Evolutionary conservation across 345 rosid species (phyloP).

Genomic region (Moringa oleifera): DNA sequence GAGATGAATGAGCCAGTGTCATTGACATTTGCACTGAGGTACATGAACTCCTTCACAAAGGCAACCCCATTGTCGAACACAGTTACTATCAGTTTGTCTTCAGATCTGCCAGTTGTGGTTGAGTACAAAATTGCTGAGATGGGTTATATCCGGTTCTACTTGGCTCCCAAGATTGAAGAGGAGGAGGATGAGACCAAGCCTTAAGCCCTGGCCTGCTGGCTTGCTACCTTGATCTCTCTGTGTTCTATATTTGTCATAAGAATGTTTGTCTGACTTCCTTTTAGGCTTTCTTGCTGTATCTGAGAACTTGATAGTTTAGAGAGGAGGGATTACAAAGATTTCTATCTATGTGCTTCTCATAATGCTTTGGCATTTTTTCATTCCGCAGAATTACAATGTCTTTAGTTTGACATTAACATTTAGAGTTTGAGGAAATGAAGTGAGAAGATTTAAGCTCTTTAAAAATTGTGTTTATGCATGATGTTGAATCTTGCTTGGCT

Average conservation of each 20-base stretch:
- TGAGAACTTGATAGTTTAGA: conserved; percentile 5
- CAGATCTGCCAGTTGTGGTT: conserved; percentile 93
- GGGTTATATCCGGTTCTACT: conserved; percentile 89
- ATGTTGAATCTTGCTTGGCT: too few species aligned
- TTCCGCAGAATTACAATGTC: too few species aligned
- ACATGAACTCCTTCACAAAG: conserved; percentile 96
- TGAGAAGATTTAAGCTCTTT: too few species aligned
- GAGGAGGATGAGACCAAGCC: conserved; percentile 85
- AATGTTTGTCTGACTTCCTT: neutral
- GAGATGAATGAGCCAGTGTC: conserved; percentile 98
- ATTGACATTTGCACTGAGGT: conserved; percentile 86
- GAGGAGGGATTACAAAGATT: neutral
- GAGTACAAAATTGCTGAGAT: conserved; percentile 99
- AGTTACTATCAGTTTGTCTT: conserved; percentile 86
- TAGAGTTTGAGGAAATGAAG: too few species aligned
- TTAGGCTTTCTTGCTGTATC: neutral
- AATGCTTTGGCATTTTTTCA: neutral
- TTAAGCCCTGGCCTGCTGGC: neutral
- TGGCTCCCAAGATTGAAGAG: conserved; percentile 99
- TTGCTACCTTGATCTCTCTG: conserved; percentile 6
- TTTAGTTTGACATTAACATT: too few species aligned
- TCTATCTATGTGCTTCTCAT: neutral
- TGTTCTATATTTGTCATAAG: conserved; percentile 5
- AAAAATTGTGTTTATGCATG: too few species aligned
- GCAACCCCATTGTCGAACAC: conserved; percentile 82